Conservation (phyloP, 75 land plant genomes). For the Chamaecyparis obtusa region DNA sequence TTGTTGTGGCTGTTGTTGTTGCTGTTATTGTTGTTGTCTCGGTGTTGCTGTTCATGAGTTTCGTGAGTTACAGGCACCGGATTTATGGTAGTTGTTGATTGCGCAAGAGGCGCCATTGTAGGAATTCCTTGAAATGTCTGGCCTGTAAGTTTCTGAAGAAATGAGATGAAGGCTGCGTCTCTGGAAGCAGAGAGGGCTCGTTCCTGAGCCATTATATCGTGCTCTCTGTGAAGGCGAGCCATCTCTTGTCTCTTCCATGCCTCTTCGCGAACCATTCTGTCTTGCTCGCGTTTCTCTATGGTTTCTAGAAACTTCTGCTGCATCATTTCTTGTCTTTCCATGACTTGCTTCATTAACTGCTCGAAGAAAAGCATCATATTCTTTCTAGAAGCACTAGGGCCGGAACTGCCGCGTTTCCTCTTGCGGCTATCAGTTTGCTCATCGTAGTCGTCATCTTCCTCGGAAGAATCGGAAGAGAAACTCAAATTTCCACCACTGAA, state of each 20-base stretch:
- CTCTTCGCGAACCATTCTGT: conserved; percentile 66
- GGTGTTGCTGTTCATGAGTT: conserved; percentile 12
- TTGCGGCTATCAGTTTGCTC: conserved; percentile 13
- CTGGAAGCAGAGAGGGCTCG: conserved; percentile 64
- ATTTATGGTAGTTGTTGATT: conserved; percentile 3
- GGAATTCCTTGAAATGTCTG: conserved; percentile 40
- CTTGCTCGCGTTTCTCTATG: conserved; percentile 74
- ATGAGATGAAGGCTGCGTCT: conserved; percentile 69
- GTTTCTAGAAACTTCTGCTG: conserved; percentile 72
- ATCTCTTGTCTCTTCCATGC: conserved; percentile 81
- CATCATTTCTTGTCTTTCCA: conserved; percentile 70
- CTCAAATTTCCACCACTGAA: neutral
- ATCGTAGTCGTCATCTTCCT: conserved; percentile 19
- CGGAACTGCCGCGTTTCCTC: conserved; percentile 17
- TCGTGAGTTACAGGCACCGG: conserved; percentile 1
- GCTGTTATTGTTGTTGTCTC: neutral
- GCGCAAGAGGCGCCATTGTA: conserved; percentile 5
- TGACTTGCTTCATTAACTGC: conserved; percentile 64
- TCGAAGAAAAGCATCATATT: conserved; percentile 72
- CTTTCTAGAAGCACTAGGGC: conserved; percentile 22
- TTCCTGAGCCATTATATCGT: conserved; percentile 65
- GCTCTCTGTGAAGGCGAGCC: conserved; percentile 63
- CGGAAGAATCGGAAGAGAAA: conserved; percentile 14
- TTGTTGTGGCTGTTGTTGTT: neutral
- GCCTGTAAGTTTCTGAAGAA: conserved; percentile 67